Conservation (phyloP, 169 alveolate genomes). For the Eimeria falciformis region DNA sequence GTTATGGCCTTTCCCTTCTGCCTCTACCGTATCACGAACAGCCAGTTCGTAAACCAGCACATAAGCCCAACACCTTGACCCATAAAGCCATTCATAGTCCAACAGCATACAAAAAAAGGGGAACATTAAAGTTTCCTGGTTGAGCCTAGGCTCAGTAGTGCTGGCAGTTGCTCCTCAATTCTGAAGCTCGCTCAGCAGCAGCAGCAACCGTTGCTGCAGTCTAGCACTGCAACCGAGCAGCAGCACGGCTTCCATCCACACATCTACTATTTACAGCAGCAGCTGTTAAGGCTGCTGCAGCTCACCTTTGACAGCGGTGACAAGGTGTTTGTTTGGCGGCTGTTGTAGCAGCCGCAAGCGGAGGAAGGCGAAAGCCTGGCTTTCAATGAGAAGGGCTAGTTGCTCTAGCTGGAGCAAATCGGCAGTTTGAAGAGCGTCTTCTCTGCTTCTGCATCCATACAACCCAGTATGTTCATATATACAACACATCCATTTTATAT, state of each 20-base stretch:
- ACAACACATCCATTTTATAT: neutral
- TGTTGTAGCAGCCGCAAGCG: constrained; percentile 51
- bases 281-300: neutral
- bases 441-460: constrained; percentile 58
- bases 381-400: constrained; percentile 43
- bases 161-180: too few relatives aligned
- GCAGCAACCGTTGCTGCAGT: too few relatives aligned
- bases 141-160: too few relatives aligned
- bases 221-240: too few relatives aligned
- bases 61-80: too few relatives aligned
- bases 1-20: too few relatives aligned
- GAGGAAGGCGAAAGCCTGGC: constrained; percentile 47
- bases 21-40: too few relatives aligned
- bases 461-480: neutral
- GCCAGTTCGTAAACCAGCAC: too few relatives aligned
- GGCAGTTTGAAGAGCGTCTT: constrained; percentile 28
- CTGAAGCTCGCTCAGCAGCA: too few relatives aligned
- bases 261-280: neutral
- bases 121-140: too few relatives aligned
- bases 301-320: constrained; percentile 55
- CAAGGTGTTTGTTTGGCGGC: constrained; percentile 48
- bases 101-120: too few relatives aligned
- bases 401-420: constrained; percentile 61
- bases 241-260: neutral
- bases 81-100: too few relatives aligned